Evolutionary conservation across 2,329 filamentous ascomycete genomes (phyloP), one percentile per base, ranked within the genome.

Genomic region (Sordariomycetes sp.): DNA sequence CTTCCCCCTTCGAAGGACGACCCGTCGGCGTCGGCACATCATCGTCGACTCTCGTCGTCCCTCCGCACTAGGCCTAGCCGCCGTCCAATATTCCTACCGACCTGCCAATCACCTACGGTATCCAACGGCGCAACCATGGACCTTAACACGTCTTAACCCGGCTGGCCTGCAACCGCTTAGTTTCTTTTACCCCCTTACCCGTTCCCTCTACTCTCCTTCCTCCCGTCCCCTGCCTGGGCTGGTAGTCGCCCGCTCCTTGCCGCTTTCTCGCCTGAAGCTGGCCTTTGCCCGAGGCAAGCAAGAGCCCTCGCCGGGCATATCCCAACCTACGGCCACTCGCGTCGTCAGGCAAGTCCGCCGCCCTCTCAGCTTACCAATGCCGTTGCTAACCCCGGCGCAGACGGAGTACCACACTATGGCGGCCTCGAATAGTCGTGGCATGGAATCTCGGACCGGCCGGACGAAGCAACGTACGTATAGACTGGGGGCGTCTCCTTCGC

Each of bases 401-500:
- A 22, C 55, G 55, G 53, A 50, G 39, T 55, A 50, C 45, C 45
- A 10, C 45, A 50, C 20, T 22, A 56, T 57, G 52, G 56, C 54
- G 56, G 36, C 57, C 60, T 66, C 69, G 52, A 68, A 66, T 60
- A 65, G 68, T 62, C 80, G 80, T 64, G 74, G 80, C 56, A 86
- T 85, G 82, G 79, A 90, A 75, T 89, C 87, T 61, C 81, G 88
- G 66, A 85, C 82, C 57, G 88, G 88, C 65, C 80, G 89, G 68
- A 84, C 76, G 67, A 91, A 91, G 68, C 89, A 94, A 73, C 82
- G 88, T 90, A 78, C 84, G 86, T 87, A 24, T 24, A 24, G n/a
- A 24, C 6, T 6, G 12, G 6, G 2, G 2, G 17, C 22, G 20
- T 20, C n/a, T 50, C 10, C 20, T 12, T 24, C 22, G 45, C 8